phyloP scores from a whole-genome alignment of 1,139 yeast species.

The Candida frijolesensis region DNA sequence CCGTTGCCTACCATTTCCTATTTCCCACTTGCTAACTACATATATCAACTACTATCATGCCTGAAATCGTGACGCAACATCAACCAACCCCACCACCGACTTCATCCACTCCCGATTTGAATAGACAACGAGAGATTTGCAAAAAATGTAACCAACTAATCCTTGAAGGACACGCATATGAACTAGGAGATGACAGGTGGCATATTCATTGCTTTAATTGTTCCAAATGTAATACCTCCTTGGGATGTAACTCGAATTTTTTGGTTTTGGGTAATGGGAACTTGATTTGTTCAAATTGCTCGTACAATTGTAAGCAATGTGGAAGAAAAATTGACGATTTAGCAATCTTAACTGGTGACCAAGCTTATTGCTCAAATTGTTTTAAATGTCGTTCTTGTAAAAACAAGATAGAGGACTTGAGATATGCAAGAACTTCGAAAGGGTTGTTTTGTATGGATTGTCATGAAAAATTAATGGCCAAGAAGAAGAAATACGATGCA shows the following conservation, averaged over 20 bases:
- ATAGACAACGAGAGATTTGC: constrained; percentile 30
- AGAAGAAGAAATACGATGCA: constrained; percentile 56
- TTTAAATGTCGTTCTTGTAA: constrained; percentile 91
- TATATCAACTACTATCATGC: background rate
- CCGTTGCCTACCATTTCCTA: background rate
- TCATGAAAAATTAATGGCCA: constrained; percentile 80
- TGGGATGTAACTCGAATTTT: constrained; percentile 88
- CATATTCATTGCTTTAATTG: constrained; percentile 92
- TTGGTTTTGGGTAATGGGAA: constrained; percentile 91
- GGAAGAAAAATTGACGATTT: constrained; percentile 88
- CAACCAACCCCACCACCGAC: background rate
- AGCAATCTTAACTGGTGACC: constrained; percentile 95
- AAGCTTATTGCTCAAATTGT: constrained; percentile 91
- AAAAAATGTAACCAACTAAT: constrained; percentile 51
- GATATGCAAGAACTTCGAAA: constrained; percentile 91
- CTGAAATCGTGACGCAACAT: constrained; percentile 5
- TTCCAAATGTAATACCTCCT: constrained; percentile 72
- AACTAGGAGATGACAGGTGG: constrained; percentile 91
- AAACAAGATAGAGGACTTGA: constrained; percentile 81
- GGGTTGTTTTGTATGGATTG: constrained; percentile 94
- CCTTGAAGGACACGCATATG: constrained; percentile 78
- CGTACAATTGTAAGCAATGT: constrained; percentile 87
- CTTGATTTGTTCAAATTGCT: constrained; percentile 86
- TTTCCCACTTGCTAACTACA: background rate
- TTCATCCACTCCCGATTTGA: constrained; percentile 1